Conservation (phyloP, 169 alveolate genomes). For the Condylostoma magnum region DNA sequence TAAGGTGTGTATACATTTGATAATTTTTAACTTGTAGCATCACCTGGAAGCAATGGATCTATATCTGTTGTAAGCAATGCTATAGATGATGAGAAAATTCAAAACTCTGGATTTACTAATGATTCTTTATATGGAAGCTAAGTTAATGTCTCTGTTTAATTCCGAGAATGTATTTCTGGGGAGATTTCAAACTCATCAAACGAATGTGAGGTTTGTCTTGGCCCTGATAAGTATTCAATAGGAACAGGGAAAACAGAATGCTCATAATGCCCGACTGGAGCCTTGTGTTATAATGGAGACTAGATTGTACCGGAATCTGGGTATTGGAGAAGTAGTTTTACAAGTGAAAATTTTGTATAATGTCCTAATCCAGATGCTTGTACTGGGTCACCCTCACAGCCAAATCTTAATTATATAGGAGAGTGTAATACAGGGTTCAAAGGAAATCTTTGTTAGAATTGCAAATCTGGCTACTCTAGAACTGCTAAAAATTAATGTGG, state of each 20-base stretch:
- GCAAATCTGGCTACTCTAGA: constrained; percentile 39
- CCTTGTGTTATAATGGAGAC: constrained; percentile 33
- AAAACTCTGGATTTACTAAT: not conserved
- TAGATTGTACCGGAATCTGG: constrained; percentile 45
- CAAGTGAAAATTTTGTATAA: constrained; percentile 35
- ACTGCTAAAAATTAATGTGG: constrained; percentile 27
- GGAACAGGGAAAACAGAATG: not conserved
- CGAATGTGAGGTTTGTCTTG: not conserved
- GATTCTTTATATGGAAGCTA: not conserved
- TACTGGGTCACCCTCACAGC: constrained; percentile 27
- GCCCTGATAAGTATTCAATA: not conserved
- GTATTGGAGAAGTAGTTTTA: constrained; percentile 47
- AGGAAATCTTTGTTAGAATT: constrained; percentile 46
- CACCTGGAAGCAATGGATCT: not conserved
- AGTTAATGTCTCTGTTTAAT: not conserved
- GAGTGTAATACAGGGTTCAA: constrained; percentile 41
- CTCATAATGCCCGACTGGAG: constrained; percentile 12
- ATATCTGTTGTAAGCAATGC: not conserved
- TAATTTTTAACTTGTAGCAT: not conserved
- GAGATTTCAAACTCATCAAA: not conserved
- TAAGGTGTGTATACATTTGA: not conserved
- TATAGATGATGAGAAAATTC: not conserved
- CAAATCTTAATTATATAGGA: constrained; percentile 23
- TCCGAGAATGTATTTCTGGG: not conserved
- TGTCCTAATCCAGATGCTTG: constrained; percentile 47